Percentiles rank a stretch among this genome's conserved stretches.
Conservation (phyloP, 2,329 filamentous ascomycete genomes). For the Trichoderma sp. region DNA sequence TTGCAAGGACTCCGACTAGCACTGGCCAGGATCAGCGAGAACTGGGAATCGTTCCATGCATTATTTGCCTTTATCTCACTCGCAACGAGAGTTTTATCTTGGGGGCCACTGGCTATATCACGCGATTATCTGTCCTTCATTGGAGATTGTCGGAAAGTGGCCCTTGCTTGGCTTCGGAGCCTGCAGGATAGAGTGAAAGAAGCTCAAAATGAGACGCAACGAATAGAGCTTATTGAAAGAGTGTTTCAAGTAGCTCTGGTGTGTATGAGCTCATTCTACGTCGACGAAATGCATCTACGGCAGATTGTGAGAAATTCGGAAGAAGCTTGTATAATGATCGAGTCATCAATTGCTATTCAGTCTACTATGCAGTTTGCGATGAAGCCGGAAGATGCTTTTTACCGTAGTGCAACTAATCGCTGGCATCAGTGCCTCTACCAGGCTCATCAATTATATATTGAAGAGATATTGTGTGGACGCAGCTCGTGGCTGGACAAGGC, state of each 20-base stretch:
- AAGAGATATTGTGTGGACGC: background rate
- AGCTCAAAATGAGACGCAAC: no score
- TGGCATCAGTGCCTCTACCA: background rate
- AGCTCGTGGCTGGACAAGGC: background rate
- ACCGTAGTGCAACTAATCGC: background rate
- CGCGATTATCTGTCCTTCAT: no score
- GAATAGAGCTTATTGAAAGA: background rate
- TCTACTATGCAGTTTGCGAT: background rate
- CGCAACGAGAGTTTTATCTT: no score
- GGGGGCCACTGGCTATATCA: no score
- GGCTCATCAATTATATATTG: background rate
- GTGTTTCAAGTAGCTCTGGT: constrained; percentile 18
- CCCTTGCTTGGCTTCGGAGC: no score
- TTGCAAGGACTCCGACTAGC: no score
- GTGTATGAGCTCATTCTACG: constrained; percentile 22
- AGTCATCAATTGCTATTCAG: constrained; percentile 6
- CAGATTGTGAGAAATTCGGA: background rate
- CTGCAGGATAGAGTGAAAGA: no score
- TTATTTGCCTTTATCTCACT: no score
- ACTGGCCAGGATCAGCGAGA: no score
- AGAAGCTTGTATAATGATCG: background rate
- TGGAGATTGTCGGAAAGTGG: no score
- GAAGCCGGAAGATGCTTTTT: background rate
- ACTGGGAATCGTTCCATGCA: no score
- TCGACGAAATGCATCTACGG: background rate